phyloP scores from a whole-genome alignment of 768 basidiomycete species.

The Rhizopogon vulgaris region DNA sequence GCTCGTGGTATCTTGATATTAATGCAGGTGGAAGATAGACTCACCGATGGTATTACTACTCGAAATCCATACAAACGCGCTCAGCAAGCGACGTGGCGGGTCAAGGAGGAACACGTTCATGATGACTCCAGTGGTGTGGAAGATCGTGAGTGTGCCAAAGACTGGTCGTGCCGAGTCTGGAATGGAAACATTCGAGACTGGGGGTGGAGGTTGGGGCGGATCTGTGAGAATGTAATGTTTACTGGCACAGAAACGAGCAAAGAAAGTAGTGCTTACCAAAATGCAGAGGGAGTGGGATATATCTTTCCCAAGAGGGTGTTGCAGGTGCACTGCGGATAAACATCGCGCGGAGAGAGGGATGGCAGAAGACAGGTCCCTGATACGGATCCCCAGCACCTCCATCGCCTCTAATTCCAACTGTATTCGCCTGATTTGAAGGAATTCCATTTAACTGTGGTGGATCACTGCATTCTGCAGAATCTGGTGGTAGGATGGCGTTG shows the following conservation, averaged over 20 bases:
- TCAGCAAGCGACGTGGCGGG: constrained; percentile 51
- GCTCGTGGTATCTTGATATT: not conserved
- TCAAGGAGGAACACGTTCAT: constrained; percentile 77
- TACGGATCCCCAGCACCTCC: not conserved
- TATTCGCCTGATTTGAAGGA: not conserved
- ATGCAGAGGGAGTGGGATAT: not conserved
- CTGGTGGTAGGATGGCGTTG: constrained; percentile 16
- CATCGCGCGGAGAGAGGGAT: not conserved
- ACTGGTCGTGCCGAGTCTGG: constrained; percentile 29
- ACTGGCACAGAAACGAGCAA: not conserved
- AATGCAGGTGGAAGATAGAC: not conserved
- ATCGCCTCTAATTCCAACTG: not conserved
- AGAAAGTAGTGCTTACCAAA: not conserved
- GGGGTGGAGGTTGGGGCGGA: not conserved
- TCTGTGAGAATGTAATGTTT: not conserved
- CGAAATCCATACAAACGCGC: constrained; percentile 67
- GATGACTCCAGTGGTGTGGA: constrained; percentile 60
- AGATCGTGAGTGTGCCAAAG: constrained; percentile 57
- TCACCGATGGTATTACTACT: constrained; percentile 30
- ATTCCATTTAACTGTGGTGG: constrained; percentile 1
- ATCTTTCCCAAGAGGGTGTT: constrained; percentile 1
- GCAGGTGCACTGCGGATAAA: constrained; percentile 1
- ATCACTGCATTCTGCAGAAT: constrained; percentile 15
- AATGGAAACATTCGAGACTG: not conserved
- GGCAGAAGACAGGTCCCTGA: not conserved